Conservation (phyloP, 2,329 filamentous ascomycete genomes). For the Fusarium tanahbumbuense region DNA sequence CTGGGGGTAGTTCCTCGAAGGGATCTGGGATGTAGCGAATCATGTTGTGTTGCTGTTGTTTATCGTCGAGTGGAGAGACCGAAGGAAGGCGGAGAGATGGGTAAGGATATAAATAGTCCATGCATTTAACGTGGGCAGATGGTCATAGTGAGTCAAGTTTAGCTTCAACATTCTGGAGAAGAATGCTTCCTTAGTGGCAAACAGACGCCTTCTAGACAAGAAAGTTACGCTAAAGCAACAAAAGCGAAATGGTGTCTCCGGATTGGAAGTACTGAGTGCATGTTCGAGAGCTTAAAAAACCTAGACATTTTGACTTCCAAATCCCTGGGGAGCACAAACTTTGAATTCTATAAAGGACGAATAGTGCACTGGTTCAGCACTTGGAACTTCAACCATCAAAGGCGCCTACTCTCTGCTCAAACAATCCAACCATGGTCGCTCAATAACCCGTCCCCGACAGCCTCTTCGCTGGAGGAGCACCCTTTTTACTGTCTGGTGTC, state of each 20-base stretch:
- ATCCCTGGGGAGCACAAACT: rapidly evolving
- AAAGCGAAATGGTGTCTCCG: neutral
- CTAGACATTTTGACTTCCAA: rapidly evolving
- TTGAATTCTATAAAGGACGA: neutral
- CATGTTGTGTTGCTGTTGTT: neutral
- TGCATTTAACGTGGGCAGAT: rapidly evolving
- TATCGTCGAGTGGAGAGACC: rapidly evolving
- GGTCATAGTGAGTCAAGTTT: neutral
- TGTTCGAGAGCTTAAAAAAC: neutral
- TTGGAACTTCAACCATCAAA: neutral
- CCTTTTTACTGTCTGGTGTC: too few relatives aligned
- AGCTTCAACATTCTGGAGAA: neutral
- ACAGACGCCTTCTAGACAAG: neutral
- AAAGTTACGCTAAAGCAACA: neutral
- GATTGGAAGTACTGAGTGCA: neutral
- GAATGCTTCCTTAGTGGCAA: rapidly evolving
- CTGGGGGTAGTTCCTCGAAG: constrained; percentile 11
- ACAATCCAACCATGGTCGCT: neutral
- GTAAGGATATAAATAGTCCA: neutral
- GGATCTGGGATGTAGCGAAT: neutral
- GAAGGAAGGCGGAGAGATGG: rapidly evolving
- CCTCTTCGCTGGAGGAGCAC: too few relatives aligned
- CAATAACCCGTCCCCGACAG: neutral
- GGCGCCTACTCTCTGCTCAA: neutral
- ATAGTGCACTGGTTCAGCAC: rapidly evolving